These are phyloP conservation scores for Raffaelea deltoideospora DNA, from an alignment of 2,329 filamentous ascomycete genomes.

Conservation along the genomic window DNA sequence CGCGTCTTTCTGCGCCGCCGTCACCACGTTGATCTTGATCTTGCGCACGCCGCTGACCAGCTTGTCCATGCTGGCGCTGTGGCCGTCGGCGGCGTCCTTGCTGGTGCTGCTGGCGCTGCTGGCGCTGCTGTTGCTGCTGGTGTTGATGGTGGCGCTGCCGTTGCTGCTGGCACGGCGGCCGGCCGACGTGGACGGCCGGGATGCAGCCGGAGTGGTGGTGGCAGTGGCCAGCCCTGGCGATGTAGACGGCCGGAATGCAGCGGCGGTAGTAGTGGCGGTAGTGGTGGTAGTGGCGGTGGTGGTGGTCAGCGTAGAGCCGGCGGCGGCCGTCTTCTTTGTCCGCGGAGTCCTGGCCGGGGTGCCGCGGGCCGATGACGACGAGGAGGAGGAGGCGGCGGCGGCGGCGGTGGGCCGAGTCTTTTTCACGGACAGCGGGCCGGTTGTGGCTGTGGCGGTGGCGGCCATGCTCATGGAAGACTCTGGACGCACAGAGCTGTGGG, in stretches of 20 bases:
- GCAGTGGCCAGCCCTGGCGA: slow-evolving; percentile 6
- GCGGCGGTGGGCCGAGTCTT: slow-evolving; percentile 38
- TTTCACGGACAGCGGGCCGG: slow-evolving; percentile 33
- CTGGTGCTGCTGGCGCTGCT: slow-evolving; percentile 2
- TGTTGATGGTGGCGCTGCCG: background rate
- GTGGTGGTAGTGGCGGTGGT: background rate
- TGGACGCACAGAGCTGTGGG: slow-evolving; percentile 25
- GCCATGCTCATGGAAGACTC: slow-evolving; percentile 26
- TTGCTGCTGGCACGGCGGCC: background rate
- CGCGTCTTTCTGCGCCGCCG: slow-evolving; percentile 41
- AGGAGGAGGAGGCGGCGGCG: slow-evolving; percentile 17
- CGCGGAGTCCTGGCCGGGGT: slow-evolving; percentile 14
- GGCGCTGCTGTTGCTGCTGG: background rate
- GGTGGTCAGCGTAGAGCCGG: no score
- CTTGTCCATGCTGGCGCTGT: slow-evolving; percentile 37
- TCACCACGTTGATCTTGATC: slow-evolving; percentile 47
- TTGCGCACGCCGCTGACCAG: slow-evolving; percentile 45
- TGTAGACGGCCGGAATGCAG: no score
- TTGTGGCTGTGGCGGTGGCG: slow-evolving; percentile 9
- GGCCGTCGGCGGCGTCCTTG: slow-evolving; percentile 23
- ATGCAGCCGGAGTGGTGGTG: slow-evolving; percentile 9
- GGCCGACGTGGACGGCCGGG: slow-evolving; percentile 5
- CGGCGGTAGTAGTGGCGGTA: background rate
- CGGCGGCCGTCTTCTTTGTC: slow-evolving; percentile 22
- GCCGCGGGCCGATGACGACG: slow-evolving; percentile 18